Evolutionary conservation across 129 eudicot species (phyloP), one percentile per base, ranked within the genome.

Genomic region (Helianthus tuberosus): DNA sequence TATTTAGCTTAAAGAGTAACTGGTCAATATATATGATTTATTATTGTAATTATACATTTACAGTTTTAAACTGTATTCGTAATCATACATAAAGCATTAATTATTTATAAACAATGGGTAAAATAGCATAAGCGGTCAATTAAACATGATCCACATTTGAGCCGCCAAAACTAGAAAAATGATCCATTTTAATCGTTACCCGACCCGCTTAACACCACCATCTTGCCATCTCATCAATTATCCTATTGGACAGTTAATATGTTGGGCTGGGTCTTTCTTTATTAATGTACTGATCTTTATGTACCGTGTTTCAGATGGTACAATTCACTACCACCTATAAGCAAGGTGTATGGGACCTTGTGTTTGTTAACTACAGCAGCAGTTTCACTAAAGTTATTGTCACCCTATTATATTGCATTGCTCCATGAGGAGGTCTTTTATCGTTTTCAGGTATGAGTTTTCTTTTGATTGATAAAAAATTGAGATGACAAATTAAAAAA

Each of bases 261-360:
- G 13, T 50, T 5, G 29, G 25, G 48, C 11, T 29, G 1, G 13
- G 5, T 1, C 8, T 66, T 47, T 29, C 20, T 50, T 25, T 51
- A 29, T 27, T 13, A 29, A 69, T 32, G 2, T 14, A 0, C 1
- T 36, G 0, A 1, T 68, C 46, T 68, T 10, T 66, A 3, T 69
- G 6, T n/a, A 55, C 4, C 63, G 15, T 9, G 5, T 51, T 51
- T 51, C 63, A 69, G 63, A 69, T 69, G 74, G 74, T 69, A 69
- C n/a, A 69, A 52, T 51, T 69, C 74, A 15, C 74, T 69, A 32
- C 74, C 74, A 4, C 74, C 74, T 51, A 69, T 69, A 50, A 69
- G 50, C 62, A 69, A 69, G 62, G 74, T 41, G 4, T 69, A 69
- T 35, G 74, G 74, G 48, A 69, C 74, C 74, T 51, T 69, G 62